Percentiles rank a stretch among this genome's conserved stretches.
Evolutionary conservation across 2,329 filamentous ascomycete genomes (phyloP).

Genomic region (Karstenula rhodostoma): DNA sequence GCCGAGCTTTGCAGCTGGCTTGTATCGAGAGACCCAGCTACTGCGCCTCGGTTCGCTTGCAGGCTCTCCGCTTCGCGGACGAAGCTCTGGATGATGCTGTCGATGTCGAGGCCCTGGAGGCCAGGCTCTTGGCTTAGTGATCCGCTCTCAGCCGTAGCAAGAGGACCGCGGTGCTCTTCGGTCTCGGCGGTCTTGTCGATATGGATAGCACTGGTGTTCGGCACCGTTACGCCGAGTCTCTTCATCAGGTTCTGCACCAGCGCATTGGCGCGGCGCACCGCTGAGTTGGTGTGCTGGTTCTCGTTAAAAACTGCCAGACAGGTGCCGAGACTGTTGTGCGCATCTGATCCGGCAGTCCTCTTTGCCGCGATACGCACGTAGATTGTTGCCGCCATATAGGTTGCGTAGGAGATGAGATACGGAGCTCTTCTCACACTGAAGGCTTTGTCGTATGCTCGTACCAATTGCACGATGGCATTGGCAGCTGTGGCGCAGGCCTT

Average conservation of each 20-base stretch:
- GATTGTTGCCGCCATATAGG: constrained; percentile 64
- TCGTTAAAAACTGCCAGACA: constrained; percentile 59
- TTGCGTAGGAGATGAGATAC: constrained; percentile 64
- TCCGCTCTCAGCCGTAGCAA: constrained; percentile 18
- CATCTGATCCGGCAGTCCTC: constrained; percentile 50
- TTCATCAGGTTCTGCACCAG: constrained; percentile 59
- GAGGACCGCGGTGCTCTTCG: constrained; percentile 14
- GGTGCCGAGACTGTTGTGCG: constrained; percentile 46
- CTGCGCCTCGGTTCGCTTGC: constrained; percentile 19
- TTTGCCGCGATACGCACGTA: constrained; percentile 60
- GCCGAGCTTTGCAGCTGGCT: constrained; percentile 17
- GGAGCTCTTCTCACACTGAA: constrained; percentile 60
- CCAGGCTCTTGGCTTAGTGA: constrained; percentile 26
- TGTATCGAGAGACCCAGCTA: constrained; percentile 13
- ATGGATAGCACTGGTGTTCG: constrained; percentile 25
- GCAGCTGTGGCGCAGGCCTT: constrained; percentile 58
- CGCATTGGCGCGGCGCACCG: constrained; percentile 56
- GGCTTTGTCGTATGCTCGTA: constrained; percentile 55
- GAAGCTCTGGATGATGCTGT: constrained; percentile 55
- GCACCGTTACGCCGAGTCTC: constrained; percentile 45
- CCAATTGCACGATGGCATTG: constrained; percentile 53
- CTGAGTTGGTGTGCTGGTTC: constrained; percentile 61
- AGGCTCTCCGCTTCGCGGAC: constrained; percentile 43
- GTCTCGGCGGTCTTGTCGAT: constrained; percentile 23
- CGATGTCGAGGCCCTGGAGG: constrained; percentile 50